Percentiles rank a stretch among this genome's conserved stretches.
phyloP scores from a whole-genome alignment of 805 yeast species.

The Zygoascus flipseniorum region DNA sequence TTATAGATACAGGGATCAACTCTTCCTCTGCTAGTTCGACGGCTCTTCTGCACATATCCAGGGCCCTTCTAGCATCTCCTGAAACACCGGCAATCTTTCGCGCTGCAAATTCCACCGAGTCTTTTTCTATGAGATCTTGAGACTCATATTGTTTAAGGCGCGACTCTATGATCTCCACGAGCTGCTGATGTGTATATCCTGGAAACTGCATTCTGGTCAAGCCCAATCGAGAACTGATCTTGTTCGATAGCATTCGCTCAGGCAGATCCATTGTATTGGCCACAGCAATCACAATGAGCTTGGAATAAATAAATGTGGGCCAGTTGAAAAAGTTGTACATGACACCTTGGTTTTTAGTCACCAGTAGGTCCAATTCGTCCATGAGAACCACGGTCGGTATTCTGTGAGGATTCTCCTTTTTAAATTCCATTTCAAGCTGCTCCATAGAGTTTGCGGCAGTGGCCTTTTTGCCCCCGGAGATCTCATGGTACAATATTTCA shows the following conservation, averaged over 20 bases:
- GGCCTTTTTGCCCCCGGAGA: slow-evolving; percentile 47
- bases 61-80: slow-evolving; percentile 94
- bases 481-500: slow-evolving; percentile 70
- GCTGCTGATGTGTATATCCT: slow-evolving; percentile 76
- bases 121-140: slow-evolving; percentile 36
- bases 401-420: slow-evolving; percentile 22
- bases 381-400: slow-evolving; percentile 67
- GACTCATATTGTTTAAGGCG: slow-evolving; percentile 49
- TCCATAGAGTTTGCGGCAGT: slow-evolving; percentile 58
- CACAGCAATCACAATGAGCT: slow-evolving; percentile 79
- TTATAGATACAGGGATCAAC: slow-evolving; percentile 39
- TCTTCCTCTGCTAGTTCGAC: slow-evolving; percentile 77
- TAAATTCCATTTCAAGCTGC: slow-evolving; percentile 64
- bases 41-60: slow-evolving; percentile 81
- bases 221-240: slow-evolving; percentile 87
- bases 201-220: slow-evolving; percentile 77
- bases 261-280: slow-evolving; percentile 98
- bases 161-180: slow-evolving; percentile 63
- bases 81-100: slow-evolving; percentile 92
- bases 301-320: slow-evolving; percentile 80
- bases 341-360: slow-evolving; percentile 71
- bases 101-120: slow-evolving; percentile 86
- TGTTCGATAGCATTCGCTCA: slow-evolving; percentile 77
- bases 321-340: slow-evolving; percentile 96
- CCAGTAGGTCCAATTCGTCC: slow-evolving; percentile 92